phyloP scores from a whole-genome alignment of 2,329 filamentous ascomycete genomes.

The Xylaria multiplex region DNA sequence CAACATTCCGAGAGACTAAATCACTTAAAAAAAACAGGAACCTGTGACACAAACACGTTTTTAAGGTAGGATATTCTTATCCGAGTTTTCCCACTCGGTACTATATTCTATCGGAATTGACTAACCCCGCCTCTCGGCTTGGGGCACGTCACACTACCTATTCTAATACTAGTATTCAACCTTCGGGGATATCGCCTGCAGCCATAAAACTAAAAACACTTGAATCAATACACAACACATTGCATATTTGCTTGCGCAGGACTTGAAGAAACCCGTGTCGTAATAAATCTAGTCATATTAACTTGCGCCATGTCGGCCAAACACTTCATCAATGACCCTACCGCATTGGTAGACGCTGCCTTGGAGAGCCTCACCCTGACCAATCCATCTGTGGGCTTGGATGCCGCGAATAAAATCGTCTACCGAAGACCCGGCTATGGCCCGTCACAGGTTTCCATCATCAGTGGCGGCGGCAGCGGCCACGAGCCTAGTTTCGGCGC shows the following conservation, averaged over 20 bases:
- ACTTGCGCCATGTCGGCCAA: slow-evolving; percentile 65
- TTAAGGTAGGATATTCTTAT: too few relatives aligned
- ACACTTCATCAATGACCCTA: slow-evolving; percentile 90
- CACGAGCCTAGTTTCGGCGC: slow-evolving; percentile 90
- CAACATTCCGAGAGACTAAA: too few relatives aligned
- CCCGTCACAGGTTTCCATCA: slow-evolving; percentile 75
- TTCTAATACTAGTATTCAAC: too few relatives aligned
- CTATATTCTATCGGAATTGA: too few relatives aligned
- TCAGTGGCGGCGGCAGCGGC: slow-evolving; percentile 89
- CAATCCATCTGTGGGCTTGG: slow-evolving; percentile 84
- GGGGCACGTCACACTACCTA: too few relatives aligned
- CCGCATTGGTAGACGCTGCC: slow-evolving; percentile 79
- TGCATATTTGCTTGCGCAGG: not conserved
- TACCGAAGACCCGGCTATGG: slow-evolving; percentile 70
- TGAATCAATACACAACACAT: not conserved
- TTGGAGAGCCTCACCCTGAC: slow-evolving; percentile 81
- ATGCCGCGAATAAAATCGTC: slow-evolving; percentile 82
- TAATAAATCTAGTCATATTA: not conserved
- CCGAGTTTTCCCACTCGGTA: too few relatives aligned
- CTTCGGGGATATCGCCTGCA: too few relatives aligned
- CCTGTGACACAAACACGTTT: too few relatives aligned
- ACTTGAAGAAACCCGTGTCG: not conserved
- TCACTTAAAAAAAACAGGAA: too few relatives aligned
- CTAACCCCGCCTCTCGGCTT: too few relatives aligned
- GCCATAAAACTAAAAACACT: too few relatives aligned